A percentile compares a stretch with the other conserved stretches of the same genome.
These are phyloP conservation scores for Xylaria sp. DNA, from an alignment of 2,329 filamentous ascomycete genomes.

Conservation along the genomic window DNA sequence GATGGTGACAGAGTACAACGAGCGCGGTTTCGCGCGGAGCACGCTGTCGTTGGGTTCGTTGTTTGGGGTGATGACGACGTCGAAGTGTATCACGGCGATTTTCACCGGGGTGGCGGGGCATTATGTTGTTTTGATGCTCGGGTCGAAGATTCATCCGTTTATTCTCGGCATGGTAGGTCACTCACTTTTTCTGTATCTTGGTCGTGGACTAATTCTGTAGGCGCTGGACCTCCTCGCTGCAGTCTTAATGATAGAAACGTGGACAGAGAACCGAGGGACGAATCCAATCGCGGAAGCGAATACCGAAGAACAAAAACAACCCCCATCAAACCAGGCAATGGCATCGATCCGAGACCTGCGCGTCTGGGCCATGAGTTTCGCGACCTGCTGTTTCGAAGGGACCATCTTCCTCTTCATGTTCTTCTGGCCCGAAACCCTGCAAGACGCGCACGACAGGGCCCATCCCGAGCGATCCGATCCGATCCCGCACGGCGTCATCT, in stretches of 20 bases:
- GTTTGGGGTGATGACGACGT: slow-evolving; percentile 46
- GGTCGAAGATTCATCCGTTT: slow-evolving; percentile 47
- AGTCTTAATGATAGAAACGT: slow-evolving; percentile 29
- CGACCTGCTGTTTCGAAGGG: slow-evolving; percentile 34
- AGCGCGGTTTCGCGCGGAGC: slow-evolving; percentile 37
- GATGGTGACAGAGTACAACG: slow-evolving; percentile 54
- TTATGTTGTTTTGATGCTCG: slow-evolving; percentile 40
- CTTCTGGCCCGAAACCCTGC: slow-evolving; percentile 32
- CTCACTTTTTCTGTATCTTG: no score
- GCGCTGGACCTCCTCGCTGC: slow-evolving; percentile 26
- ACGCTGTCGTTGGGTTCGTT: slow-evolving; percentile 41
- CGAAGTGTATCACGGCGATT: slow-evolving; percentile 50
- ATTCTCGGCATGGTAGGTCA: slow-evolving; percentile 38
- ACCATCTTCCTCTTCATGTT: slow-evolving; percentile 33
- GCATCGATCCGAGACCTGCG: slow-evolving; percentile 21
- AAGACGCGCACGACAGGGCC: slow-evolving; percentile 26
- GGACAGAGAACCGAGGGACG: slow-evolving; percentile 29
- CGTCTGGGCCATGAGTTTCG: slow-evolving; percentile 32
- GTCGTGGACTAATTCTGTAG: no score
- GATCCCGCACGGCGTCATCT: slow-evolving; percentile 47
- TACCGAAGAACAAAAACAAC: neutral
- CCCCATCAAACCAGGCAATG: neutral
- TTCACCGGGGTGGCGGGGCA: slow-evolving; percentile 45
- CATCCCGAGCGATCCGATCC: slow-evolving; percentile 6
- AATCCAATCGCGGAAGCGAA: neutral